Base-by-base conservation (phyloP, 140 eudicot species). In the Flaveria floridana region DNA sequence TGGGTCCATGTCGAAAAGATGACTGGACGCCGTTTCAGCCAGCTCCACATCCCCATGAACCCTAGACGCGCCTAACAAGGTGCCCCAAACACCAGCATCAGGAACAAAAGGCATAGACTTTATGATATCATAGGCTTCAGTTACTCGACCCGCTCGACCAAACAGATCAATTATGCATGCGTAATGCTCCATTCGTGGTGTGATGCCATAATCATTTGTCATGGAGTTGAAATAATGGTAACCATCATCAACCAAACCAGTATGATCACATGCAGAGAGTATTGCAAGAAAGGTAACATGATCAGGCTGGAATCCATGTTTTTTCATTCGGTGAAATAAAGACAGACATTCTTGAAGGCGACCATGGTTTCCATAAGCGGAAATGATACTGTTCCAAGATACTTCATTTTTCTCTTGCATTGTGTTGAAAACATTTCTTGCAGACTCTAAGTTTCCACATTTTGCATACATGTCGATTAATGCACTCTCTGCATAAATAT, bases 341-440 rank as follows among this genome's bases (percentile, higher is more conserved):
- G 76, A 73, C 8, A 88, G 70, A 70, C 87, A 84, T 25, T 86
- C 87, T 51, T 77, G 63, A 25, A 84, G 79, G 41, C 9, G 79
- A 28, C 97, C 96, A 18, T 91, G 96, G 51, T 80, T 91, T 62
- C 97, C 96, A 53, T 88, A 91, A 16, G 95, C 96, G 52, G 92
- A 83, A 34, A 91, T 88, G 12, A 91, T 88, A 71, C 92, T 91
- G 65, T 85, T 91, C 97, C 97, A 91, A 10, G 96, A 86, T 57
- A 88, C 93, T 79, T 88, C 95, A 52, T 88, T 86, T 77, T 76
- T 85, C 30, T 52, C 76, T 42, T 41, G 78, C 96, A 88, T 91
- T 52, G 47, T 25, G 66, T 86, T 46, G 50, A 91, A 91, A 68
- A 88, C 92, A 4, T 18, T 73, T 37, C 79, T 87, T 13, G 93